Evolutionary conservation across 208 protist genomes (phyloP).

Genomic region (Leishmania tarentolae): DNA sequence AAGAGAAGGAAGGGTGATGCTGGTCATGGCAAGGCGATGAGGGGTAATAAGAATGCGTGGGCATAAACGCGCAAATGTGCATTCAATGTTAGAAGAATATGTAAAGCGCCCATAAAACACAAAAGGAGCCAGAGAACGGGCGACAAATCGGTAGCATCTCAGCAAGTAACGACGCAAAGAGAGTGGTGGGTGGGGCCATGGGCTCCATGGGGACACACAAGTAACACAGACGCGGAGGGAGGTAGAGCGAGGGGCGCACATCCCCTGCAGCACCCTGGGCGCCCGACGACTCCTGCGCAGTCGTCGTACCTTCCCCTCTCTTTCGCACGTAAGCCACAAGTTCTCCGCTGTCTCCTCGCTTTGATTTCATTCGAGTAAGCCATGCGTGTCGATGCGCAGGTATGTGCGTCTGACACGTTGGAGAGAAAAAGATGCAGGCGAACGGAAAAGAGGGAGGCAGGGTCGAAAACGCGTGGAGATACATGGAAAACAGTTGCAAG

Average conservation of each 20-base stretch:
- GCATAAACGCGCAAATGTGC: neutral
- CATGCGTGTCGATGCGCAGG: neutral
- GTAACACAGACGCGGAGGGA: neutral
- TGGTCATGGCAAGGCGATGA: neutral
- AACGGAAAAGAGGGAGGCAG: neutral
- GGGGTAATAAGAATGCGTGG: neutral
- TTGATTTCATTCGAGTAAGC: neutral
- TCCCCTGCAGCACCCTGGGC: neutral
- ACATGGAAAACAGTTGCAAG: neutral
- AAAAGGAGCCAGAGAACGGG: neutral
- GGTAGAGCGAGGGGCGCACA: neutral
- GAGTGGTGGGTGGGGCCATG: neutral
- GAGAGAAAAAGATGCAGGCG: neutral
- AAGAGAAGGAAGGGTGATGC: neutral
- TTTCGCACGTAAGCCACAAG: neutral
- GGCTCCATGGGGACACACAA: neutral
- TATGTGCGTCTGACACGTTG: neutral
- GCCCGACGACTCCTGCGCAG: too few relatives aligned
- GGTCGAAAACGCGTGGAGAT: neutral
- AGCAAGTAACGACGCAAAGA: neutral
- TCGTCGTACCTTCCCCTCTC: neutral
- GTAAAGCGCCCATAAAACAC: neutral
- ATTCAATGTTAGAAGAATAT: neutral
- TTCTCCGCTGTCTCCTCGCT: neutral
- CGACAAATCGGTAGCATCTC: neutral